Evolutionary conservation across 768 basidiomycete species (phyloP).

Genomic region (Hericium alpestre): DNA sequence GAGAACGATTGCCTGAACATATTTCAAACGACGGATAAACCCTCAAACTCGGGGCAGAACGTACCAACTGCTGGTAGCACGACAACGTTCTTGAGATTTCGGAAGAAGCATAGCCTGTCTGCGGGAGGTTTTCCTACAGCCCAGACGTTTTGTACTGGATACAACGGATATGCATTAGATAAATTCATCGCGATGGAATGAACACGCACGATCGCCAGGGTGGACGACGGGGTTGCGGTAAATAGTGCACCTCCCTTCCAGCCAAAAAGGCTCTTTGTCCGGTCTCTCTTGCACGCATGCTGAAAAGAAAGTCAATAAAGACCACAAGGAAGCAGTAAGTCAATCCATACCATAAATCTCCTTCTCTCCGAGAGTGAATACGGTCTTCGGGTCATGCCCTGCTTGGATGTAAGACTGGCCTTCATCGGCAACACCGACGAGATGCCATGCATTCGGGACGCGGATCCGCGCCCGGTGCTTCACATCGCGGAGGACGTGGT

Average conservation of each 20-base stretch:
- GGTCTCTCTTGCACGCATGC: conserved; percentile 7
- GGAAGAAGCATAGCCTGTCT: conserved; percentile 13
- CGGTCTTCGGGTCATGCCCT: background rate
- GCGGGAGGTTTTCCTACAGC: conserved; percentile 21
- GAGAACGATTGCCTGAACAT: conserved; percentile 41
- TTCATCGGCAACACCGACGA: conserved; percentile 80
- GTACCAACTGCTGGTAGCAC: conserved; percentile 14
- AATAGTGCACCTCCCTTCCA: conserved; percentile 11
- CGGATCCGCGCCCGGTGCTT: conserved; percentile 69
- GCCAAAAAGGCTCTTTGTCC: background rate
- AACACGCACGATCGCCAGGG: conserved; percentile 22
- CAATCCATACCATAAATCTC: conserved; percentile 4
- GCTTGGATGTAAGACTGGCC: conserved; percentile 47
- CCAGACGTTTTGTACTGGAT: conserved; percentile 16
- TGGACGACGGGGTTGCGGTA: conserved; percentile 24
- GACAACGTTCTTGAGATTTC: conserved; percentile 16
- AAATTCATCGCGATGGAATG: background rate
- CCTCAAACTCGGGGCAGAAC: background rate
- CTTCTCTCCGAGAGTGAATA: conserved; percentile 3
- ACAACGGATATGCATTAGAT: background rate
- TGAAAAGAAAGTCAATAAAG: background rate
- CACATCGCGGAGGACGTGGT: conserved; percentile 57
- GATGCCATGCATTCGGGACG: conserved; percentile 53
- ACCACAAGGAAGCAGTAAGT: background rate
- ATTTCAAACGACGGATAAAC: background rate